Evolutionary conservation across 1,139 yeast genomes (phyloP).

Genomic region (Kodamaea plutei): DNA sequence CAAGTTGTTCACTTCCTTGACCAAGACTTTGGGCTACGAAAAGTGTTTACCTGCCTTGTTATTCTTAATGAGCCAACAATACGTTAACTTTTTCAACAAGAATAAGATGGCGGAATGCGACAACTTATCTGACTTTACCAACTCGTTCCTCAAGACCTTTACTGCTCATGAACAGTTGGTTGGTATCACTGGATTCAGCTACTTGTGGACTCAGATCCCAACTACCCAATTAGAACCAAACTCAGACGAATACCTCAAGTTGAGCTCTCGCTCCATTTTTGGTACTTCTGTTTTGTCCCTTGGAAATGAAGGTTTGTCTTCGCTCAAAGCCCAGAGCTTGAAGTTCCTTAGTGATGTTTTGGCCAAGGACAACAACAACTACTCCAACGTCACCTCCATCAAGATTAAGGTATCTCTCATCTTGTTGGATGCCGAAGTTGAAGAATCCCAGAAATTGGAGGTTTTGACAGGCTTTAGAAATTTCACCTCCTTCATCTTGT

Average conservation of each 20-base stretch:
- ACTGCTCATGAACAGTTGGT: slow-evolving; percentile 62
- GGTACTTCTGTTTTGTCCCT: slow-evolving; percentile 57
- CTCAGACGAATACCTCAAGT: slow-evolving; percentile 31
- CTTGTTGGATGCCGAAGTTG: slow-evolving; percentile 45
- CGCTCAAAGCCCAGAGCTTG: slow-evolving; percentile 50
- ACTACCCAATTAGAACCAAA: slow-evolving; percentile 32
- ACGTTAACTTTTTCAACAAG: slow-evolving; percentile 48
- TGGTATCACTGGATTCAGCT: slow-evolving; percentile 54
- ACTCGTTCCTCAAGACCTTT: slow-evolving; percentile 65
- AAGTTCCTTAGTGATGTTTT: slow-evolving; percentile 49
- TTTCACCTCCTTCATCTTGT: slow-evolving; percentile 35
- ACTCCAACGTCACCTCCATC: slow-evolving; percentile 37
- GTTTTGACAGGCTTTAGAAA: slow-evolving; percentile 44
- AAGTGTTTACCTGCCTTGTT: slow-evolving; percentile 68
- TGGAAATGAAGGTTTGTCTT: slow-evolving; percentile 44
- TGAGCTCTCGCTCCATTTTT: slow-evolving; percentile 57
- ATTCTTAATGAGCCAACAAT: slow-evolving; percentile 78
- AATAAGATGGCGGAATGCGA: slow-evolving; percentile 64
- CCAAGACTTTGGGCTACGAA: slow-evolving; percentile 69
- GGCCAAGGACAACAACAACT: slow-evolving; percentile 39
- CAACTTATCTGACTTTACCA: slow-evolving; percentile 65
- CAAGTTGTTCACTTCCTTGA: slow-evolving; percentile 71
- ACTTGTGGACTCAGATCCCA: slow-evolving; percentile 53
- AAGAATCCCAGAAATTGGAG: slow-evolving; percentile 20
- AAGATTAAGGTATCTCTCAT: slow-evolving; percentile 58